These are phyloP conservation scores for Reticulascus tulasneorum DNA, from an alignment of 2,329 filamentous ascomycete genomes.

Conservation along the genomic window DNA sequence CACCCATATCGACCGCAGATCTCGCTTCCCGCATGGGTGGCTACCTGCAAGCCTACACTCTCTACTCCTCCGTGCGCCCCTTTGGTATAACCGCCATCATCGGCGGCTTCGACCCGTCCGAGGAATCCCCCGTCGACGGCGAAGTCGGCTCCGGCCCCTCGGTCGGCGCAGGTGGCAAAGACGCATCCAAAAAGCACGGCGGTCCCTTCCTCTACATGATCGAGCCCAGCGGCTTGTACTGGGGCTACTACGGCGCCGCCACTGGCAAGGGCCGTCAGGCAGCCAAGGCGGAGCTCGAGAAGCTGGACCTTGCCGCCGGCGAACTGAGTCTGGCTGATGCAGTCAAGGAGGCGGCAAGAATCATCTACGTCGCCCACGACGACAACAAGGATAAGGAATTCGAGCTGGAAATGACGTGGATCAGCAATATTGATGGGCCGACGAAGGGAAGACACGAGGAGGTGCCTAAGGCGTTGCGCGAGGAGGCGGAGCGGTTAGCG, in stretches of 20 bases:
- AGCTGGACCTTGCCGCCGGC: conserved; percentile 79
- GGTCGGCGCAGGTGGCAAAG: conserved; percentile 80
- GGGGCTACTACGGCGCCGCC: conserved; percentile 97
- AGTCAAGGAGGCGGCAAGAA: conserved; percentile 92
- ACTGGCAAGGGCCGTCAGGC: conserved; percentile 96
- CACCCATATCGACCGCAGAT: conserved; percentile 82
- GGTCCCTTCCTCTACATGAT: conserved; percentile 98
- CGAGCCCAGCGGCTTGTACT: conserved; percentile 93
- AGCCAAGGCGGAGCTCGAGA: conserved; percentile 97
- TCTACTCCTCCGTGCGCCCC: conserved; percentile 93
- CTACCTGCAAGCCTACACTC: conserved; percentile 95
- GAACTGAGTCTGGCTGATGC: conserved; percentile 78
- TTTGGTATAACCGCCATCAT: conserved; percentile 96
- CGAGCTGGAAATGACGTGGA: conserved; percentile 99
- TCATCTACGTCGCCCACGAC: conserved; percentile 96
- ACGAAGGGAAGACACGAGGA: conserved; percentile 92
- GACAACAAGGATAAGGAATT: conserved; percentile 99
- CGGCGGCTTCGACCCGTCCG: conserved; percentile 88
- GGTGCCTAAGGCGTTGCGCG: conserved; percentile 83
- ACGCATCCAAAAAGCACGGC: conserved; percentile 68
- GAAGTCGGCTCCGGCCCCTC: conserved; percentile 80
- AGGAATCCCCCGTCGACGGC: conserved; percentile 80
- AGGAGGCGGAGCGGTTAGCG: conserved; percentile 89
- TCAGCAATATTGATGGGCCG: conserved; percentile 77
- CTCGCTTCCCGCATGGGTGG: conserved; percentile 91